Percentiles rank a stretch among this genome's conserved stretches.
These are phyloP conservation scores for Trichodelitschia bisporula DNA, from an alignment of 495 filamentous ascomycete genomes.

Conservation along the genomic window DNA sequence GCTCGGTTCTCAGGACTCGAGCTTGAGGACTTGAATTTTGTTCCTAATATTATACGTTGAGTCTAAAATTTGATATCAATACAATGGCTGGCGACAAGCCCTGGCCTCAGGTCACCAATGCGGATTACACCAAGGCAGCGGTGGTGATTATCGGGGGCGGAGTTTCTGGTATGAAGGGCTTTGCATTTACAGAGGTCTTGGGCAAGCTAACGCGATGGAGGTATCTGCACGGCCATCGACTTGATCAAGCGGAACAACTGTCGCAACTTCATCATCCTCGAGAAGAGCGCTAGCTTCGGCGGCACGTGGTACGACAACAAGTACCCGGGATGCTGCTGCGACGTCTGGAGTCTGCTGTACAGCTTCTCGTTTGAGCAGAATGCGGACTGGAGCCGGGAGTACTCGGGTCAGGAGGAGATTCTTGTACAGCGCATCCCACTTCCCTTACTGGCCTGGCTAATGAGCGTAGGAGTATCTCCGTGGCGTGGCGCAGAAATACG, in stretches of 20 bases:
- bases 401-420: slow-evolving; percentile 38
- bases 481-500: slow-evolving; percentile 30
- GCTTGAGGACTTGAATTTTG: no score
- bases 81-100: no score
- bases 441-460: neutral
- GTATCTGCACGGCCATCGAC: slow-evolving; percentile 31
- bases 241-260: slow-evolving; percentile 26
- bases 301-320: slow-evolving; percentile 32
- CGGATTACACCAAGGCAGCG: slow-evolving; percentile 19
- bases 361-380: slow-evolving; percentile 45
- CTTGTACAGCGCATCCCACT: slow-evolving; percentile 11
- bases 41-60: no score
- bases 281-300: slow-evolving; percentile 26
- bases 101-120: slow-evolving; percentile 14
- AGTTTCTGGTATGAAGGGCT: slow-evolving; percentile 17
- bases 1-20: no score
- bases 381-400: slow-evolving; percentile 35
- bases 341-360: slow-evolving; percentile 27
- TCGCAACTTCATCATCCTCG: slow-evolving; percentile 29
- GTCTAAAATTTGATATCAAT: no score
- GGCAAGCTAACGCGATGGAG: slow-evolving; percentile 1
- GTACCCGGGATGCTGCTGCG: slow-evolving; percentile 14
- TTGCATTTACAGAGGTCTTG: neutral
- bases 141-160: slow-evolving; percentile 31
- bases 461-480: slow-evolving; percentile 22